A percentile compares a stretch with the other conserved stretches of the same genome.
phyloP scores from a whole-genome alignment of 371 early-diverging fungal species.

The Lichtheimia ornata region DNA sequence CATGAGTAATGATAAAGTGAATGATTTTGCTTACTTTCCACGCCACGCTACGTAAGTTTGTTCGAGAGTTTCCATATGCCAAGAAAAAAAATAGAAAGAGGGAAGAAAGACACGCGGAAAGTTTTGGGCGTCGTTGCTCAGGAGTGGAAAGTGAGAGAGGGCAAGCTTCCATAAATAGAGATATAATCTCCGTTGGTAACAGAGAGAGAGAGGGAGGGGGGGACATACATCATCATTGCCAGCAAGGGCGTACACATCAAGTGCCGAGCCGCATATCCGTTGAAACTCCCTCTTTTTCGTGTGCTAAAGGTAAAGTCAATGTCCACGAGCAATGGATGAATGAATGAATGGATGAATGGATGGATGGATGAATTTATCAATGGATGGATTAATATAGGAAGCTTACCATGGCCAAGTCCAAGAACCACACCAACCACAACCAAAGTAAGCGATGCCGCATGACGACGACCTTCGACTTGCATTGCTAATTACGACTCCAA shows the following conservation, averaged over 20 bases:
- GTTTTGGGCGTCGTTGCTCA: slow-evolving; percentile 2
- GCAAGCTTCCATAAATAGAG: neutral
- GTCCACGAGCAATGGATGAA: neutral
- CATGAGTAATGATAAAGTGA: neutral
- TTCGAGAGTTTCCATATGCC: slow-evolving; percentile 24
- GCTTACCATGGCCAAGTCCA: slow-evolving; percentile 86
- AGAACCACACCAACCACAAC: slow-evolving; percentile 99
- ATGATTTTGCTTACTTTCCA: slow-evolving; percentile 20
- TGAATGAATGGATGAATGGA: slow-evolving; percentile 10
- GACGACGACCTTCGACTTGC: neutral
- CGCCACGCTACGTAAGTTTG: slow-evolving; percentile 40
- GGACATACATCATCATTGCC: neutral
- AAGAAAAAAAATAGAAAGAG: slow-evolving; percentile 7
- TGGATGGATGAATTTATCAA: slow-evolving; percentile 13
- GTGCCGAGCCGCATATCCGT: neutral
- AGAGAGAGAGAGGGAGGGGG: neutral
- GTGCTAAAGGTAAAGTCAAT: neutral
- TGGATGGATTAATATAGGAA: slow-evolving; percentile 10
- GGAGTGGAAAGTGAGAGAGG: neutral
- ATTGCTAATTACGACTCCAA: neutral
- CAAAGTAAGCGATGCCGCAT: slow-evolving; percentile 41
- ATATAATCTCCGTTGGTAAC: neutral
- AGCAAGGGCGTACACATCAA: neutral
- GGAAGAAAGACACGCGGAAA: slow-evolving; percentile 5
- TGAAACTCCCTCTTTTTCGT: slow-evolving; percentile 1